phyloP scores from a whole-genome alignment of 371 early-diverging fungal species.

The Entomophthora muscae region DNA sequence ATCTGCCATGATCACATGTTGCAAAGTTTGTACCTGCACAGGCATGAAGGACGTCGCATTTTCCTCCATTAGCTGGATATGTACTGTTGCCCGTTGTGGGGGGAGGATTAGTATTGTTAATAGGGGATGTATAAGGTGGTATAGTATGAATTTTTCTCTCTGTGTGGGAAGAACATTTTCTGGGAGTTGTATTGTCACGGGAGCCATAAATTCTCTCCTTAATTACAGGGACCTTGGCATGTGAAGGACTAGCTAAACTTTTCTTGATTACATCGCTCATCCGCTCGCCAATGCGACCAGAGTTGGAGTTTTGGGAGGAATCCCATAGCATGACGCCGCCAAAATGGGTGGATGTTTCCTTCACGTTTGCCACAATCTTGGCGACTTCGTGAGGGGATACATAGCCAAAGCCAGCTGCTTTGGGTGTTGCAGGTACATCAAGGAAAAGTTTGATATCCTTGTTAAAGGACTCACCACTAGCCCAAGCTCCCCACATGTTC shows the following conservation, averaged over 20 bases:
- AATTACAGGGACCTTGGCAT: too few relatives aligned
- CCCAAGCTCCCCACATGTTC: constrained; percentile 35
- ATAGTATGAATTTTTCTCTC: too few relatives aligned
- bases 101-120: too few relatives aligned
- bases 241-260: too few relatives aligned
- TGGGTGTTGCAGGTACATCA: constrained; percentile 35
- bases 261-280: too few relatives aligned
- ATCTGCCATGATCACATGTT: constrained; percentile 6
- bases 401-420: constrained; percentile 32
- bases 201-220: too few relatives aligned
- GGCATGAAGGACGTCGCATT: too few relatives aligned
- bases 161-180: too few relatives aligned
- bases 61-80: too few relatives aligned
- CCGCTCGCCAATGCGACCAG: constrained; percentile 10
- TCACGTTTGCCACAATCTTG: constrained; percentile 17
- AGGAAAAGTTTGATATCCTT: constrained; percentile 34
- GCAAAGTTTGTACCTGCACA: neutral
- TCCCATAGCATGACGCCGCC: constrained; percentile 38
- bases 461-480: constrained; percentile 27
- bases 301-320: constrained; percentile 14
- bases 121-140: too few relatives aligned
- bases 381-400: constrained; percentile 20
- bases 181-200: too few relatives aligned
- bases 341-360: constrained; percentile 6
- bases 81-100: too few relatives aligned